These are phyloP conservation scores for Chlamydomonas reinhardtii DNA, from an alignment of 163 green algal genomes.

Conservation along the genomic window DNA sequence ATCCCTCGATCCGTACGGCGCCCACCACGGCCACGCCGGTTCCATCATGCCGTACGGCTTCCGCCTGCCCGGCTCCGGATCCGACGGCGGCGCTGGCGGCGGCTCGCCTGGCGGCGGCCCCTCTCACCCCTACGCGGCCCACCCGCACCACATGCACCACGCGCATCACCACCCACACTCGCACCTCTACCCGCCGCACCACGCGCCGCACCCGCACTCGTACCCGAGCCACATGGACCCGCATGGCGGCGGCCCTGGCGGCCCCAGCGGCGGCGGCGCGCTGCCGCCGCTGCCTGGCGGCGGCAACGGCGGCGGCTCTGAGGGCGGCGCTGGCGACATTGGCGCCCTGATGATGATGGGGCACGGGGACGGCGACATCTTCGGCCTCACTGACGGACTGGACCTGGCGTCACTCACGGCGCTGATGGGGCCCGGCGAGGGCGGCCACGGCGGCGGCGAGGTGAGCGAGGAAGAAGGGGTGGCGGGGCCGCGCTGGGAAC, in stretches of 20 bases:
- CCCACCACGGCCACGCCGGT: background rate
- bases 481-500: too few relatives aligned
- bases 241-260: background rate
- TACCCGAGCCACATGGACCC: too few relatives aligned
- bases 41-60: background rate
- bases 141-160: too few relatives aligned
- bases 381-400: constrained; percentile 6
- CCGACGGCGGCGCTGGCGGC: background rate
- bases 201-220: too few relatives aligned
- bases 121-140: background rate
- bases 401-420: constrained; percentile 18
- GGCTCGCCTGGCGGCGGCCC: background rate
- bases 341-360: background rate
- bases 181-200: too few relatives aligned
- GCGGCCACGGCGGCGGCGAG: background rate
- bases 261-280: too few relatives aligned
- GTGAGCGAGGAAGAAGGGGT: background rate
- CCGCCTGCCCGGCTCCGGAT: background rate
- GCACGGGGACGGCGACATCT: background rate
- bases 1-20: background rate
- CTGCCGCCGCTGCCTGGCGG: too few relatives aligned
- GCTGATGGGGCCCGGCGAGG: constrained; percentile 11
- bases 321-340: background rate
- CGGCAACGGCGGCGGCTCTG: constrained; percentile 6
- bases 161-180: too few relatives aligned